Base-by-base conservation (phyloP, 139 green algal genomes). In the Tetraselmis chui region DNA sequence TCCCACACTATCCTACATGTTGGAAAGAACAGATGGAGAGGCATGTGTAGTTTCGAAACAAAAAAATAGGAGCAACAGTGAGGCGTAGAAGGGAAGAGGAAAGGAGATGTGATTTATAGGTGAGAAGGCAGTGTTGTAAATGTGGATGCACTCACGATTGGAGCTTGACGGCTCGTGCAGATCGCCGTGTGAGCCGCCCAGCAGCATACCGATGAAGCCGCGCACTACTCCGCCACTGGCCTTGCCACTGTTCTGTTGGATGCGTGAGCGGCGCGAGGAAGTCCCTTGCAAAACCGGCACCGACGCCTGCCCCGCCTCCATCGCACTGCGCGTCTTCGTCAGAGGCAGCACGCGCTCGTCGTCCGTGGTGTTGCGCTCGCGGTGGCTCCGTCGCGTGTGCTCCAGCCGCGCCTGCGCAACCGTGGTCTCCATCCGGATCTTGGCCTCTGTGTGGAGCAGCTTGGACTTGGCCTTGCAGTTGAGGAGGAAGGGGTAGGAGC, bases 401-500 rank as follows among this genome's bases (percentile, higher is more conserved):
- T 97, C 93, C 84, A 94, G 90, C 74, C 93, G 87, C 2, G 90
- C 89, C 45, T 92, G 83, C 22, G 88, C 87, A 77, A 93, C 88
- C 0, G 85, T 93, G 78, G 11, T n/a, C 83, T 93, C 89, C 91
- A 95, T 95, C 82, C 92, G 89, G 75, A 93, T 90, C 31, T 89
- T 85, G 0, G 91, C 92, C 82, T 94, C 91, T 2, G 87, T 90
- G 76, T 94, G 93, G 83, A 98, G 90, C 83, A 98, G 89, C 85
- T 95, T 95, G 88, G 80, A 91, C 89, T 98, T 98, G 79, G 95
- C 95, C 29, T 91, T 83, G 0, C 92, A 88, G 85, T 96, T 93
- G 75, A 98, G 92, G 82, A 98, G 88, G 88, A 97, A 98, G 75
- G 95, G 92, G 90, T 95, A 98, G 84, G 83, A 92, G 90, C 94